These are phyloP conservation scores for Scenedesmus sp. DNA, from an alignment of 163 green algal species.

Conservation along the genomic window DNA sequence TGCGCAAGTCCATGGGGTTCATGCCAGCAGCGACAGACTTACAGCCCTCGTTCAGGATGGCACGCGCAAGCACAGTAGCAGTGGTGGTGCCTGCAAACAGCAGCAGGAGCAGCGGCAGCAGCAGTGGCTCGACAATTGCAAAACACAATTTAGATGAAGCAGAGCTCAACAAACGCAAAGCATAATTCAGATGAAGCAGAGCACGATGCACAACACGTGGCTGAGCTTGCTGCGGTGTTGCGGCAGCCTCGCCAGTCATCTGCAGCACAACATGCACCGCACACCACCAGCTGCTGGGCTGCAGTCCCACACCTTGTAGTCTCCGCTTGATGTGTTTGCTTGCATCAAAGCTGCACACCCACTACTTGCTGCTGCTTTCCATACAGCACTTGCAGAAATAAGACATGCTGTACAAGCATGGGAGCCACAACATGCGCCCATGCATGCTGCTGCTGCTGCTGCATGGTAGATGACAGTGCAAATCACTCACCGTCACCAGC, in stretches of 20 bases:
- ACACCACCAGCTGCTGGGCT: too few relatives aligned
- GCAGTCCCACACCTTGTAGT: too few relatives aligned
- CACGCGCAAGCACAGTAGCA: slow-evolving; percentile 96
- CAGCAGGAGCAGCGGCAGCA: slow-evolving; percentile 5
- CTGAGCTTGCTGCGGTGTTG: not conserved
- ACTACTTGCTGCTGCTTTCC: not conserved
- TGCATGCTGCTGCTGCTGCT: not conserved
- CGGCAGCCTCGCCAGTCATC: not conserved
- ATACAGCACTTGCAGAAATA: too few relatives aligned
- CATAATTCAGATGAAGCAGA: too few relatives aligned
- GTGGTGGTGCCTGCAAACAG: slow-evolving; percentile 92
- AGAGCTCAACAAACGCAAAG: too few relatives aligned
- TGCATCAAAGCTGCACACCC: too few relatives aligned
- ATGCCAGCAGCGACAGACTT: slow-evolving; percentile 98
- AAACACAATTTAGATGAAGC: too few relatives aligned
- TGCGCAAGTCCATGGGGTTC: slow-evolving; percentile 99
- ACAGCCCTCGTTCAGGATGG: slow-evolving; percentile 96
- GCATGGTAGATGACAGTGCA: not conserved
- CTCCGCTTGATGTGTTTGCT: too few relatives aligned
- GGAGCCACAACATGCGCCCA: not conserved
- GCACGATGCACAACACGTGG: not conserved
- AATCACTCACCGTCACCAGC: slow-evolving; percentile 91
- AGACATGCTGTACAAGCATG: not conserved
- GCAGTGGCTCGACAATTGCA: too few relatives aligned
- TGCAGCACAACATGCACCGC: not conserved